A percentile compares a stretch with the other conserved stretches of the same genome.
phyloP scores from a whole-genome alignment of 1,284 basidiomycete genomes.

The Ganoderma sinense region DNA sequence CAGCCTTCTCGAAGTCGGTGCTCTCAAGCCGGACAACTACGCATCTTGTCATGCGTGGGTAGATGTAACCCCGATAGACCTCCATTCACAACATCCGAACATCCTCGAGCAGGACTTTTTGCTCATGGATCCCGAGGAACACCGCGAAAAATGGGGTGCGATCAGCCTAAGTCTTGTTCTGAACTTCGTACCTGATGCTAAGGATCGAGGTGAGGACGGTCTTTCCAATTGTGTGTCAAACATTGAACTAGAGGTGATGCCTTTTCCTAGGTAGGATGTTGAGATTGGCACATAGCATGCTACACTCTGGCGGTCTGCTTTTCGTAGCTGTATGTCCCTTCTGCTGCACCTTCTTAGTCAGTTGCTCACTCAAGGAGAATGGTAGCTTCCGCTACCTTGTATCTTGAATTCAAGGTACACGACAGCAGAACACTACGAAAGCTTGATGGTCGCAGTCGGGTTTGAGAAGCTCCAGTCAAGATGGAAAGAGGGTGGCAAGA shows the following conservation, averaged over 20 bases:
- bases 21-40: slow-evolving; percentile 86
- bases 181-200: slow-evolving; percentile 84
- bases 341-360: background rate
- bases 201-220: slow-evolving; percentile 69
- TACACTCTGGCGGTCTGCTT: slow-evolving; percentile 63
- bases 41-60: slow-evolving; percentile 73
- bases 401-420: slow-evolving; percentile 86
- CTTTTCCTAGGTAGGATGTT: slow-evolving; percentile 76
- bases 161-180: slow-evolving; percentile 87
- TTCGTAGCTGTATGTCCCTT: slow-evolving; percentile 73
- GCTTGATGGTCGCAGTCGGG: slow-evolving; percentile 69
- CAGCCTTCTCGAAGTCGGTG: slow-evolving; percentile 88
- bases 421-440: slow-evolving; percentile 61
- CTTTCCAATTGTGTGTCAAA: background rate
- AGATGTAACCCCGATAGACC: slow-evolving; percentile 76
- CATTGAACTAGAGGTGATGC: background rate
- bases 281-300: slow-evolving; percentile 64
- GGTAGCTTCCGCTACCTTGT: slow-evolving; percentile 82
- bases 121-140: slow-evolving; percentile 55
- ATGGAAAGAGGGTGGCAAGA: slow-evolving; percentile 74
- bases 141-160: slow-evolving; percentile 70
- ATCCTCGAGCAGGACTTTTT: slow-evolving; percentile 88
- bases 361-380: background rate
- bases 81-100: slow-evolving; percentile 80
- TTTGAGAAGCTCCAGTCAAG: slow-evolving; percentile 66